Percentiles rank a stretch among this genome's conserved stretches.
Conservation (phyloP, 306 rosid species). For the Pterocarpus santalinus region DNA sequence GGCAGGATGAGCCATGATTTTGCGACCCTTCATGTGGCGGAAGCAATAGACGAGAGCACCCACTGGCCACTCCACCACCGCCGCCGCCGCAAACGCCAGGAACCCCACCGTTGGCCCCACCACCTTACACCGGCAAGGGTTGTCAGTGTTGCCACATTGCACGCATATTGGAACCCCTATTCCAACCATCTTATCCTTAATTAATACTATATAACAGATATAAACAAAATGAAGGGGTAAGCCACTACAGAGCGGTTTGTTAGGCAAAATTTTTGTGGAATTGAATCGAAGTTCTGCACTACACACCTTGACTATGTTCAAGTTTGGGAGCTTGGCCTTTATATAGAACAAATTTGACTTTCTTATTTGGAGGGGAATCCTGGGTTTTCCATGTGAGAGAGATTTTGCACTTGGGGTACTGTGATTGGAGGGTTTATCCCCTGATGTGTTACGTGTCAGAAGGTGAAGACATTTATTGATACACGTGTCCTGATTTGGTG, state of each 20-base stretch:
- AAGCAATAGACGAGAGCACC: constrained; percentile 73
- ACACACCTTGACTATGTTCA: not conserved
- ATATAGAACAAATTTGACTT: constrained; percentile 16
- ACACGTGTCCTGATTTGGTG: not conserved
- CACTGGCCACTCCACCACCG: constrained; percentile 83
- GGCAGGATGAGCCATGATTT: constrained; percentile 73
- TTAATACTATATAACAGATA: too few species aligned
- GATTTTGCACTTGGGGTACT: not conserved
- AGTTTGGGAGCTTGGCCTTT: not conserved
- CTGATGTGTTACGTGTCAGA: constrained; percentile 25
- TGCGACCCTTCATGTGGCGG: constrained; percentile 39
- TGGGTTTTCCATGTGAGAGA: not conserved
- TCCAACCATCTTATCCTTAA: constrained; percentile 35
- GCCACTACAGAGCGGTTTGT: not conserved
- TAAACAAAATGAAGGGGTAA: not conserved
- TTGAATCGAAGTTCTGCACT: not conserved
- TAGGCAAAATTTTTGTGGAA: not conserved
- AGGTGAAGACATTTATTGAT: not conserved
- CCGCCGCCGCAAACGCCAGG: constrained; percentile 68
- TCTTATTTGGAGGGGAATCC: not conserved
- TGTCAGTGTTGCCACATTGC: constrained; percentile 72
- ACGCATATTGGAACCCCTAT: constrained; percentile 66
- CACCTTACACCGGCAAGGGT: constrained; percentile 91
- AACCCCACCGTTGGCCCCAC: constrained; percentile 80
- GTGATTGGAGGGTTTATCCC: not conserved